Evolutionary conservation across 2,329 filamentous ascomycete genomes (phyloP), one percentile per base, ranked within the genome.

Genomic region (Ophiosphaerella korrae): DNA sequence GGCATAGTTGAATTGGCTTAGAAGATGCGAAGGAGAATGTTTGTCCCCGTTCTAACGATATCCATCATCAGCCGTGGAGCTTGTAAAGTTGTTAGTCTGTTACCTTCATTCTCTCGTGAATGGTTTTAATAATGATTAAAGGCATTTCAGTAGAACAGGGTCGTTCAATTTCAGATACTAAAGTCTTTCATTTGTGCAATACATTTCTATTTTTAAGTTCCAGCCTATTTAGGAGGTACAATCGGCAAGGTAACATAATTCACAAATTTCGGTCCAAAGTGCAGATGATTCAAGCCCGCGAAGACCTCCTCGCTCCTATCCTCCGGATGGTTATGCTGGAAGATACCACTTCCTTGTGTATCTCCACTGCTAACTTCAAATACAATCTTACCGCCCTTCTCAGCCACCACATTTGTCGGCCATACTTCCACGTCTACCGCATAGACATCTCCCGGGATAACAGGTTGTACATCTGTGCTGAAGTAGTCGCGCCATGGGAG

Each of bases 361-460:
- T 87, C 84, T 1, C 69, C 70, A 48, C 66, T 67, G 39, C 76
- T 68, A 2, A 86, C 74, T 66, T 86, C 83, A 36, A 87, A 78
- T 2, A 85, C 75, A 13, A 86, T 58, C 59, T 73, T 78, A 0
- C 77, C 80, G 0, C 83, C 83, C 53, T 77, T 75, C 53, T 77
- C 78, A 1, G 79, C 72, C 0, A 86, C 72, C 0, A 87, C 82
- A 52, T 84, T 85, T 0, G 84, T 87, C 0, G 85, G 84, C 85
- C 84, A 88, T 0, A 88, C 66, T 64, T 88, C 85, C 0, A 88
- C 74, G 53, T 88, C 84, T 0, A 87, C 82, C 0, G 66, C 70
- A 58, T 88, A 88, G 0, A 85, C 74, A 47, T 84, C 80, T 0
- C 80, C 81, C 0, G 77, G 72, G 24, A 80, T 76, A 7, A 88